Conservation (phyloP, 2,329 filamentous ascomycete genomes). For the Cyphellophora europaea region DNA sequence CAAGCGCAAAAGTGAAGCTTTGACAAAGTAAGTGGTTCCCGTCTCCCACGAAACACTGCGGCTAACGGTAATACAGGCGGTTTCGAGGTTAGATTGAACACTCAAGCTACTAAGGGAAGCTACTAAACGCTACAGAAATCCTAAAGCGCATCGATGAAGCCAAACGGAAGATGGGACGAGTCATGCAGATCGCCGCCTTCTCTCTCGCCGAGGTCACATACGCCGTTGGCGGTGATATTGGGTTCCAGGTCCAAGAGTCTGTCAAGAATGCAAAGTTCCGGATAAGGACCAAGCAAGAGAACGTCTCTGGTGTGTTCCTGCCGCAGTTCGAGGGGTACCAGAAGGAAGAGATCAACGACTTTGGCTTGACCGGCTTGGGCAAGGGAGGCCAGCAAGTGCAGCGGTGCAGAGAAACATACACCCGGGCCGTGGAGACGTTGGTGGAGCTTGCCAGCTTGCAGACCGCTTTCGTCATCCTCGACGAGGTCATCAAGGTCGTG, state of each 20-base stretch:
- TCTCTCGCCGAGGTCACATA: slow-evolving; percentile 96
- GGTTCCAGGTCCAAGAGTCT: slow-evolving; percentile 94
- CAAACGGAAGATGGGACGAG: slow-evolving; percentile 97
- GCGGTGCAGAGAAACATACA: slow-evolving; percentile 89
- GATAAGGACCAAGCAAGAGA: slow-evolving; percentile 91
- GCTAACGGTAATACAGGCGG: slow-evolving; percentile 52
- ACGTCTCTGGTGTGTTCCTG: slow-evolving; percentile 91
- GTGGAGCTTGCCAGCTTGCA: slow-evolving; percentile 32
- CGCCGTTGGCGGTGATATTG: slow-evolving; percentile 88
- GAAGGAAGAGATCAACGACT: slow-evolving; percentile 75
- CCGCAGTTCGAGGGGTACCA: slow-evolving; percentile 89
- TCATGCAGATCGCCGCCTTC: slow-evolving; percentile 98
- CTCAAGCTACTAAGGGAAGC: too few relatives aligned
- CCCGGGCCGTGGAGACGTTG: slow-evolving; percentile 86
- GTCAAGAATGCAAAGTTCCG: slow-evolving; percentile 88
- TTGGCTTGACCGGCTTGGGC: slow-evolving; percentile 87
- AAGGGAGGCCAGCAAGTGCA: slow-evolving; percentile 98
- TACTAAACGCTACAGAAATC: slow-evolving; percentile 83
- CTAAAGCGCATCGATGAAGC: slow-evolving; percentile 95
- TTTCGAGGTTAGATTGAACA: too few relatives aligned
- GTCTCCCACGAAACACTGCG: background rate
- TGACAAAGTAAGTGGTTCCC: slow-evolving; percentile 68
- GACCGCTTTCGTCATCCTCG: slow-evolving; percentile 94
- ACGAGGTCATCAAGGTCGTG: slow-evolving; percentile 98
- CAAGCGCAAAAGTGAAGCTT: slow-evolving; percentile 94